Evolutionary conservation across 352 stramenopile species (phyloP).

Genomic region (Globisporangium middletonii): DNA sequence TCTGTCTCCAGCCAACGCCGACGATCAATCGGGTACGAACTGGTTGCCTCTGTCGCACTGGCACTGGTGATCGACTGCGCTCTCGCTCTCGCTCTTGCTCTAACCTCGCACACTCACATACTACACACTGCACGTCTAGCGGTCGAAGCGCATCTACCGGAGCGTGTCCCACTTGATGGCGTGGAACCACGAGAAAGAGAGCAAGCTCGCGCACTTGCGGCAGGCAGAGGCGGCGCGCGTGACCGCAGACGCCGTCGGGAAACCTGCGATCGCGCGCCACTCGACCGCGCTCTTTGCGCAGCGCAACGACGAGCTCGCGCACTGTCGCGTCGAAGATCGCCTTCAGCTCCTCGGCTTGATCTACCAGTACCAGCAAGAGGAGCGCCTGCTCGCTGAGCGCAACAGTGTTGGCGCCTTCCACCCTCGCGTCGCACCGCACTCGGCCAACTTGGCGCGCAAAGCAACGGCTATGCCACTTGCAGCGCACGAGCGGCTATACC

Average conservation of each 20-base stretch:
- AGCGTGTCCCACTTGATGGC: slow-evolving; percentile 55
- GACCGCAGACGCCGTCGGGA: slow-evolving; percentile 21
- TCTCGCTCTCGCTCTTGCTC: not conserved
- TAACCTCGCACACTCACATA: not conserved
- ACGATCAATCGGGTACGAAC: slow-evolving; percentile 49
- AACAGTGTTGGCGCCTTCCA: slow-evolving; percentile 13
- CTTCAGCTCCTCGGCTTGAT: slow-evolving; percentile 63
- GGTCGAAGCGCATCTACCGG: slow-evolving; percentile 50
- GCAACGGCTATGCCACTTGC: slow-evolving; percentile 7
- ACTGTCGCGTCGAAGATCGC: slow-evolving; percentile 63
- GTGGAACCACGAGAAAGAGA: slow-evolving; percentile 57
- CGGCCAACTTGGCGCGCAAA: slow-evolving; percentile 27
- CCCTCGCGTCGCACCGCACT: slow-evolving; percentile 47
- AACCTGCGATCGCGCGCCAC: slow-evolving; percentile 26
- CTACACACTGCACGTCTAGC: slow-evolving; percentile 13
- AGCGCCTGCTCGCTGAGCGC: slow-evolving; percentile 23
- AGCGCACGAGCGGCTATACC: slow-evolving; percentile 49
- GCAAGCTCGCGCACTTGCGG: slow-evolving; percentile 40
- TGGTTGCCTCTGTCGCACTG: not conserved
- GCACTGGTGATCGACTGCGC: not conserved
- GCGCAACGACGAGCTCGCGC: slow-evolving; percentile 42
- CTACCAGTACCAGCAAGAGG: slow-evolving; percentile 64
- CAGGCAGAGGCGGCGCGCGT: slow-evolving; percentile 25
- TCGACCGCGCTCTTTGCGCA: slow-evolving; percentile 28
- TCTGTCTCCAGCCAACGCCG: slow-evolving; percentile 23